phyloP scores from a whole-genome alignment of 1,139 yeast genomes.

The Zygotorulaspora mrakii region DNA sequence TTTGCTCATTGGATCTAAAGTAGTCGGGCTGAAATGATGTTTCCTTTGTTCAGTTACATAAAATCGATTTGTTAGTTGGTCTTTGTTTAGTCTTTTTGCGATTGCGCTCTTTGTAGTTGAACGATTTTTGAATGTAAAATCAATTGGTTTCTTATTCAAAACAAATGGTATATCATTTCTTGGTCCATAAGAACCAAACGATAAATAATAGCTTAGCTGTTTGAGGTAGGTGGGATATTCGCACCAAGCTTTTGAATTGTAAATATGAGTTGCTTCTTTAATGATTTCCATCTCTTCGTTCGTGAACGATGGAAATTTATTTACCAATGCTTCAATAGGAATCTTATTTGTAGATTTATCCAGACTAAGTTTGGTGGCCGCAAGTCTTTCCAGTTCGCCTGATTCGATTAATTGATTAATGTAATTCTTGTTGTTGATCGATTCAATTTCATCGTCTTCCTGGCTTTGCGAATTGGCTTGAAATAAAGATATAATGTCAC shows the following conservation, averaged over 20 bases:
- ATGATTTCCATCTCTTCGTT: conserved; percentile 21
- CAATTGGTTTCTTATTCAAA: conserved; percentile 7
- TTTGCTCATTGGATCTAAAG: conserved; percentile 15
- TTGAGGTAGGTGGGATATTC: conserved; percentile 20
- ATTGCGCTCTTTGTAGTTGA: conserved; percentile 1
- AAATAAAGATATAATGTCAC: conserved; percentile 26
- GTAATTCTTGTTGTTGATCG: conserved; percentile 9
- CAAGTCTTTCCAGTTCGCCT: conserved; percentile 18
- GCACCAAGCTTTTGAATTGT: conserved; percentile 21
- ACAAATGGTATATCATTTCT: conserved; percentile 19
- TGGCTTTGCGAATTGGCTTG: conserved; percentile 24
- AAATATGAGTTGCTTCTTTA: conserved; percentile 11
- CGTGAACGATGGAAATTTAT: conserved; percentile 15
- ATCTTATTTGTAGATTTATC: conserved; percentile 5
- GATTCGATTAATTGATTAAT: conserved; percentile 13
- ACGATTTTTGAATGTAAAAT: conserved; percentile 13
- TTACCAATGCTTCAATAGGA: conserved; percentile 10
- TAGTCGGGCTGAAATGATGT: conserved; percentile 4
- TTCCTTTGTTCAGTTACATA: conserved; percentile 11
- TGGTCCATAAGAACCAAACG: conserved; percentile 34
- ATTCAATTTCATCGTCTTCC: conserved; percentile 26
- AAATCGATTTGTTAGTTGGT: conserved; percentile 11
- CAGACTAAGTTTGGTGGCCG: conserved; percentile 16
- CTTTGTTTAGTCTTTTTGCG: conserved; percentile 5
- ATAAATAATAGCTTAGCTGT: conserved; percentile 26